Evolutionary conservation across 2,329 filamentous ascomycete genomes (phyloP), one percentile per base, ranked within the genome.

Genomic region (Keithomyces neogunnii): DNA sequence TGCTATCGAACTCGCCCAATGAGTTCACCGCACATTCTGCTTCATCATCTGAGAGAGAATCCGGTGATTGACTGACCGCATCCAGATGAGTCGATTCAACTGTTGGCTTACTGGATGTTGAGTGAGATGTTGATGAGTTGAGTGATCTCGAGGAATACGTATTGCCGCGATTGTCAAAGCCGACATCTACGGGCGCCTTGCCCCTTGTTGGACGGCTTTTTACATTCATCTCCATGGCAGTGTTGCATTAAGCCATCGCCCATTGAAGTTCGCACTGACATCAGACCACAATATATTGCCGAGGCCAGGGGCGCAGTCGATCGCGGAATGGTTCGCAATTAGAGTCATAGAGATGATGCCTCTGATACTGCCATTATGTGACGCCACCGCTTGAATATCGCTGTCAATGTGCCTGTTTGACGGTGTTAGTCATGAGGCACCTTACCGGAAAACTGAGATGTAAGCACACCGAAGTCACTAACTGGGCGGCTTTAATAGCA

Each of bases 31-130:
- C 19, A 31, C 10, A 3, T 53, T 73, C 72, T 3, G 68, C 63
- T 3, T 66, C 68, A 35, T 69, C 66, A 38, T 72, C 67, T 45
- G 63, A 63, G 5, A 61, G 58, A 28, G 60, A 55, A 45, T 68
- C 64, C 28, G 65, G 65, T 50, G 58, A 67, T 5, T 31, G 11
- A 9, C 19, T 31, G 30, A 31, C 13, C 40, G 19, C 26, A 33
- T 32, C 31, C 31, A 13, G 35, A 8, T 44, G 33, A 45, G 26
- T 35, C 7, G 9, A 30, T 43, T 43, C 10, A 43, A 8, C 33
- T 11, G 36, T 35, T 19, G 51, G 38, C 33, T 28, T 47, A 40
- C 33, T 43, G 32, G 13, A 42, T 26, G 33, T 29, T 45, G 48
- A 46, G 10, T 36, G 48, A 44, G 39, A 49, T 30, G 13, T 35